Percentiles rank a stretch among this genome's conserved stretches.
phyloP scores from a whole-genome alignment of 2,329 filamentous ascomycete species.

The Penicillium capsulatum region DNA sequence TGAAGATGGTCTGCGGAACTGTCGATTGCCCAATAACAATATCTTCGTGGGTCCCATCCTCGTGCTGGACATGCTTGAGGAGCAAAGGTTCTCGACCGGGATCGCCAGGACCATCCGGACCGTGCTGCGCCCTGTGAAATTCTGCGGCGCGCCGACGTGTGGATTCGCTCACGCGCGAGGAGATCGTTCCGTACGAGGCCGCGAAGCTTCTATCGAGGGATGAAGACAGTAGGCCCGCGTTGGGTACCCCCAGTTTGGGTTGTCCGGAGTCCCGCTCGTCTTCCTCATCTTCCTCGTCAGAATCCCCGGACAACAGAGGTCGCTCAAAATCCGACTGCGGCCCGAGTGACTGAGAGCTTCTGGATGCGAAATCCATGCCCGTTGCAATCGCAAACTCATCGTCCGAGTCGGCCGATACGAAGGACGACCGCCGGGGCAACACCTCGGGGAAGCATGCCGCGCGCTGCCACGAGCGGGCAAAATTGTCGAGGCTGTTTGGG shows the following conservation, averaged over 20 bases:
- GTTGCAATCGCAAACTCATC: slow-evolving; percentile 39
- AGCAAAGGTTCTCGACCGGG: slow-evolving; percentile 69
- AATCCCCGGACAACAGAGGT: slow-evolving; percentile 28
- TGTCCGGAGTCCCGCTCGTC: slow-evolving; percentile 11
- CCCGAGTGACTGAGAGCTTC: slow-evolving; percentile 22
- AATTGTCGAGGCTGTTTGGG: slow-evolving; percentile 90
- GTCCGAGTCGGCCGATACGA: slow-evolving; percentile 57
- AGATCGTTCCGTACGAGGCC: slow-evolving; percentile 57
- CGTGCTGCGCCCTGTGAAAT: slow-evolving; percentile 51
- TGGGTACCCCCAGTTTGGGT: slow-evolving; percentile 18
- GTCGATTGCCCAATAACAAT: slow-evolving; percentile 92
- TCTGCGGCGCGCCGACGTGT: slow-evolving; percentile 54
- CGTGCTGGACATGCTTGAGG: slow-evolving; percentile 82
- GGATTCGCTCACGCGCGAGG: slow-evolving; percentile 54
- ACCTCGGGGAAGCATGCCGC: slow-evolving; percentile 86
- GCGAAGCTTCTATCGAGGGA: slow-evolving; percentile 70
- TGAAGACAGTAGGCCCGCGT: slow-evolving; percentile 38
- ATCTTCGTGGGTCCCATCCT: slow-evolving; percentile 76
- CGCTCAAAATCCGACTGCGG: slow-evolving; percentile 27
- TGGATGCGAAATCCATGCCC: slow-evolving; percentile 19
- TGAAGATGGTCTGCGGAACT: slow-evolving; percentile 90
- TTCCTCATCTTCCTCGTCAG: slow-evolving; percentile 25
- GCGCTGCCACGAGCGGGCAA: slow-evolving; percentile 86
- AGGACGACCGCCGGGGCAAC: slow-evolving; percentile 71
- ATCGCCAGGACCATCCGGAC: slow-evolving; percentile 46